Base-by-base conservation (phyloP, 345 rosid genomes). In the Psidium friedrichsthalianum region DNA sequence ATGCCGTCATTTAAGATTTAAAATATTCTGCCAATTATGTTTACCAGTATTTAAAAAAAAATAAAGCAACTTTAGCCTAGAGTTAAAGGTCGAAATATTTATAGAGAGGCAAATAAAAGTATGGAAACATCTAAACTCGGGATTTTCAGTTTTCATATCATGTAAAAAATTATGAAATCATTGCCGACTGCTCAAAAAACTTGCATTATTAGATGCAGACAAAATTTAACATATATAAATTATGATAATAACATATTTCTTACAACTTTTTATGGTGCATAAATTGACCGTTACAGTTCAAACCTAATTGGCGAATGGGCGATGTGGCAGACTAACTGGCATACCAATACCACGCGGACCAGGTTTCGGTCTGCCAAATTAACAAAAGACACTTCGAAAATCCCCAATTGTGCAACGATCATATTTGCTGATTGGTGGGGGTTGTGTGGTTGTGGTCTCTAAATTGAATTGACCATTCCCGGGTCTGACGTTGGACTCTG, bases 121-220 rank as follows among this genome's bases (percentile, higher is more conserved):
- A 61, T 61, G 74, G 74, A 8, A 61, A 15, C 27, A 61, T 61
- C 5, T 27, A 3, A 29, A 61, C 8, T 29, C 2, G 0, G 10
- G 21, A 61, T 29, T 61, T 61, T 29, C 5, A 15, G 4, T 10
- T 61, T 3, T 1, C 15, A 29, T 61, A 61, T 15, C 5, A 29
- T 61, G 18, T 29, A 0, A 3, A 27, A 29, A 27, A 15, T 61
- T 29, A 4, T 15, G 11, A 1, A 5, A 8, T 7, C 42, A 29
- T 29, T 29, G 18, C 0, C 22, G 29, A 61, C 2, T 0, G 0
- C 0, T 14, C 2, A 61, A 61, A 29, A 27, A 29, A 7, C 10
- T n/a, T n/a, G n/a, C n/a, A n/a, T n/a, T n/a, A n/a, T n/a, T n/a
- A n/a, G n/a, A n/a, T n/a, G n/a, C n/a, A n/a, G n/a, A n/a, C 5